Evolutionary conservation across 2,329 filamentous ascomycete species (phyloP).

Genomic region (Amesomyces nigricolor): DNA sequence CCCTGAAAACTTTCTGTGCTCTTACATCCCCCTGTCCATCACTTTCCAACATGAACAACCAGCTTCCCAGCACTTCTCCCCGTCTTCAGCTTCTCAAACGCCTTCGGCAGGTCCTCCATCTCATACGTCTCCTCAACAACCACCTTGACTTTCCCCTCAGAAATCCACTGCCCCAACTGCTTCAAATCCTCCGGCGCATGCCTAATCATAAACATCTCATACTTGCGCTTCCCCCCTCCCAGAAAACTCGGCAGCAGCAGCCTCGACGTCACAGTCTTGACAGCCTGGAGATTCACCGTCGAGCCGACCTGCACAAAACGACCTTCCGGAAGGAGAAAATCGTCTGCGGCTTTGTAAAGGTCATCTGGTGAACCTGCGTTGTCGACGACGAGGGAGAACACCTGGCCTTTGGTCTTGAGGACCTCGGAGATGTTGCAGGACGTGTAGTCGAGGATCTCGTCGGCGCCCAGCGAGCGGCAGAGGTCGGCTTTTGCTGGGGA

Average conservation of each 20-base stretch:
- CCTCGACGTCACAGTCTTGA: conserved; percentile 23
- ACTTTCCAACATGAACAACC: conserved; percentile 37
- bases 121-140: conserved; percentile 51
- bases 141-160: conserved; percentile 51
- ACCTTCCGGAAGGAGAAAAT: conserved; percentile 46
- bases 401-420: conserved; percentile 42
- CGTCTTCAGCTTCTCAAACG: conserved; percentile 53
- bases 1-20: no score
- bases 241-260: conserved; percentile 31
- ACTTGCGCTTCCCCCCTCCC: conserved; percentile 39
- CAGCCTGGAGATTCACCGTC: conserved; percentile 22
- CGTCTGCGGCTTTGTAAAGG: conserved; percentile 48
- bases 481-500: conserved; percentile 52
- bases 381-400: conserved; percentile 52
- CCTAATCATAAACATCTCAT: conserved; percentile 33
- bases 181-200: conserved; percentile 39
- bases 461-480: conserved; percentile 54
- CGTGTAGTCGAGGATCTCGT: conserved; percentile 58
- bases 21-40: no score
- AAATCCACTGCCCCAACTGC: conserved; percentile 49
- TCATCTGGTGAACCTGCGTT: conserved; percentile 46
- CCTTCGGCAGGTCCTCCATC: conserved; percentile 51
- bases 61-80: conserved; percentile 55
- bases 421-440: conserved; percentile 40
- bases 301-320: conserved; percentile 50